Evolutionary conservation across 2,329 filamentous ascomycete species (phyloP), one percentile per base, ranked within the genome.

Genomic region (Aspergillus japonicus): DNA sequence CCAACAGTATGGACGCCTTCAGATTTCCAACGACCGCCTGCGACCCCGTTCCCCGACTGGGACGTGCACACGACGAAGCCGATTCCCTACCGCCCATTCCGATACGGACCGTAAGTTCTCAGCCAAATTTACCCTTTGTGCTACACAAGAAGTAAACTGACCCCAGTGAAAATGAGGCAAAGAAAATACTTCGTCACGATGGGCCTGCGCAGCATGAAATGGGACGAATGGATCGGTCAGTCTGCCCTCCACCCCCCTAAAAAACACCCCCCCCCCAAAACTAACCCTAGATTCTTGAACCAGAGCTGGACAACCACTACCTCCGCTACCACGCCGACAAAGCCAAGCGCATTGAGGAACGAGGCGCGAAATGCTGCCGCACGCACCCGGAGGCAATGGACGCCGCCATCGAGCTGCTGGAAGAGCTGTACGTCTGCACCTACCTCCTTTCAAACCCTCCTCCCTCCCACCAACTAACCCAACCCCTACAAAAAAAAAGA

Each of bases 251-350:
- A 23, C 23, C 23, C 2, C 23, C 23, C 2, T 2, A 0, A 2
- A 23, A 23, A 23, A 23, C 23, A 23, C 23, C 23, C 2, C 23
- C 23, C 23, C 23, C 23, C 2, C 23, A 23, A 4, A 3, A 23
- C 23, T 23, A 23, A 23, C 23, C 3, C 23, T 23, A 23, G 2
- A 4, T 23, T 23, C 23, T 23, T 3, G 23, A 23, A 23, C 23
- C 23, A 82, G 90, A 96, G 75, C 83, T 96, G 26, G 92, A 96
- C 75, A 93, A 89, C 69, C 83, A 93, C 50, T 96, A 86, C 72
- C 82, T 87, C 1, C 85, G 84, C 56, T 96, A 82, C 71, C 90
- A 96, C 75, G 82, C 82, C 33, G 84, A 89, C 64, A 96, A 96
- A 75, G 82, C 83, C 1, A 77, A 78, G 14, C 85, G 91, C 0